Percentiles rank a stretch among this genome's conserved stretches.
Evolutionary conservation across 2,329 filamentous ascomycete species (phyloP).

Genomic region (Paraphoma chrysanthemicola): DNA sequence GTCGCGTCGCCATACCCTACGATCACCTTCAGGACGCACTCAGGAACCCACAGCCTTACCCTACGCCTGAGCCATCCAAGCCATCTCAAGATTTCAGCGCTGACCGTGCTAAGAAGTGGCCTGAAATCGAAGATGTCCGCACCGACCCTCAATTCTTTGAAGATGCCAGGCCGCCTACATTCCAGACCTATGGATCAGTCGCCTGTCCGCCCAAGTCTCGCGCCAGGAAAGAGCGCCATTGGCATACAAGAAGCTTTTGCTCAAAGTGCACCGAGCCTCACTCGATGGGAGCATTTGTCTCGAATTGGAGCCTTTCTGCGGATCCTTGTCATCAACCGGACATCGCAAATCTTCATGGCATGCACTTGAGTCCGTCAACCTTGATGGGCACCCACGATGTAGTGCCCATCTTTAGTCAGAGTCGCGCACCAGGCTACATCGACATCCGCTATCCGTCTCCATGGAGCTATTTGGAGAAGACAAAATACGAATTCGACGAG

Average conservation of each 20-base stretch:
- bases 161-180: constrained; percentile 47
- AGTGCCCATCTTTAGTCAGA: constrained; percentile 77
- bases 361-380: constrained; percentile 71
- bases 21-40: constrained; percentile 35
- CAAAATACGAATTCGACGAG: constrained; percentile 58
- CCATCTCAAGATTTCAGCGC: constrained; percentile 44
- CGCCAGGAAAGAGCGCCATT: constrained; percentile 65
- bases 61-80: constrained; percentile 27
- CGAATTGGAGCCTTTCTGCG: constrained; percentile 69
- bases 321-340: constrained; percentile 81
- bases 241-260: constrained; percentile 71
- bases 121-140: constrained; percentile 25
- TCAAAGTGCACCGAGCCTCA: constrained; percentile 68
- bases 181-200: constrained; percentile 51
- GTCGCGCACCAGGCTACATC: constrained; percentile 73
- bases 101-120: constrained; percentile 50
- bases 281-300: constrained; percentile 70
- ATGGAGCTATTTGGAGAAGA: constrained; percentile 68
- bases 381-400: constrained; percentile 69
- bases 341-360: constrained; percentile 74
- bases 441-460: constrained; percentile 77
- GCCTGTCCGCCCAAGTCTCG: constrained; percentile 70
- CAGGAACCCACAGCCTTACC: constrained; percentile 30
- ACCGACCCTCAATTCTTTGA: constrained; percentile 38
- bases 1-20: constrained; percentile 62